A percentile compares a stretch with the other conserved stretches of the same genome.
Conservation (phyloP, 495 filamentous ascomycete species). For the Gamarada debralockiae region DNA sequence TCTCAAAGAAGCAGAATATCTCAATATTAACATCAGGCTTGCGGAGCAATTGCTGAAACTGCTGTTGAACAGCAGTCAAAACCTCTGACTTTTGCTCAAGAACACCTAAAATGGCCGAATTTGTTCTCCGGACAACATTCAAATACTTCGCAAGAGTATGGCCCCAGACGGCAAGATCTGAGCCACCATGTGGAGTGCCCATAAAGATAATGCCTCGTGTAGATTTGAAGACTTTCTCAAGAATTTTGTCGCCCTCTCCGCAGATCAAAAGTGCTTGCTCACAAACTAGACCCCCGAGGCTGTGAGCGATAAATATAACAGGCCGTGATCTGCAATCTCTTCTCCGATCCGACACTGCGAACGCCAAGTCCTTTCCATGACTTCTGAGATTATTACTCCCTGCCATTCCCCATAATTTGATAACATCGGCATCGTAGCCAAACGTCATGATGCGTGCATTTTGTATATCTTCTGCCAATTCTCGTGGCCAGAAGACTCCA, state of each 20-base stretch:
- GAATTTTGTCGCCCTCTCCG: constrained; percentile 1
- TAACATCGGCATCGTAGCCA: constrained; percentile 9
- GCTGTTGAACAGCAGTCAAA: constrained; percentile 33
- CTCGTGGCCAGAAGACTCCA: neutral
- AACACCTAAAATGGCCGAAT: constrained; percentile 21
- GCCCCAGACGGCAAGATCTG: constrained; percentile 33
- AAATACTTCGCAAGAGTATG: constrained; percentile 8
- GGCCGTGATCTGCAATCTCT: neutral
- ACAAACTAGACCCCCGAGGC: constrained; percentile 12
- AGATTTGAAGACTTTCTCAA: constrained; percentile 23
- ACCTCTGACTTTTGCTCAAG: constrained; percentile 9
- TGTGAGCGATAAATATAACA: constrained; percentile 3
- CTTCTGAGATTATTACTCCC: neutral
- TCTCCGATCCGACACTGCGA: neutral
- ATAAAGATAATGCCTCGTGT: constrained; percentile 38
- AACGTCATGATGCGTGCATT: constrained; percentile 3
- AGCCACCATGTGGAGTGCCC: constrained; percentile 36
- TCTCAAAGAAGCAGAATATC: constrained; percentile 18
- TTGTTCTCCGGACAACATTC: constrained; percentile 24
- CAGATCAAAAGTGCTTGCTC: constrained; percentile 26
- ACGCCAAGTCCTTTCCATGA: constrained; percentile 1
- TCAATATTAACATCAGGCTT: constrained; percentile 2
- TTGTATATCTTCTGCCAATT: neutral
- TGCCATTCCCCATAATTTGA: neutral
- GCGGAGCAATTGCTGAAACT: constrained; percentile 29